A percentile compares a stretch with the other conserved stretches of the same genome.
phyloP scores from a whole-genome alignment of 2,329 filamentous ascomycete species.

The Metarhizium anisopliae region DNA sequence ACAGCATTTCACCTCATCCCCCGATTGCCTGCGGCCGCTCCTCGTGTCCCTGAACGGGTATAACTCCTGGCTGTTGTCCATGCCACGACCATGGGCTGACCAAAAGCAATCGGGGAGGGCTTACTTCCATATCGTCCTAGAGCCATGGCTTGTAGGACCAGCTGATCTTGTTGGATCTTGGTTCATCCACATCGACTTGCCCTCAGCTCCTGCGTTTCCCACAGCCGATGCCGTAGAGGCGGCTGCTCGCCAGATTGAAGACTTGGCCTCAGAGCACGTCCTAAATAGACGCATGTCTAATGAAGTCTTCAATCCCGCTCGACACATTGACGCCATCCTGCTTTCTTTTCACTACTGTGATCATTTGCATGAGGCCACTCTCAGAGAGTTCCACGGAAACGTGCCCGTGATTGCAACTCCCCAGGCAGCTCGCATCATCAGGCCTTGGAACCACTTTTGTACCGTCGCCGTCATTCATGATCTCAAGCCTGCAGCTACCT shows the following conservation, averaged over 20 bases:
- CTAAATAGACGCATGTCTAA: constrained; percentile 8
- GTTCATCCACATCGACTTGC: constrained; percentile 13
- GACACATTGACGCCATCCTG: constrained; percentile 8
- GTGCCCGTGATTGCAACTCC: constrained; percentile 8
- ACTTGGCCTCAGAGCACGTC: constrained; percentile 7
- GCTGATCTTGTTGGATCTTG: constrained; percentile 11
- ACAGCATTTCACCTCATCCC: constrained; percentile 7
- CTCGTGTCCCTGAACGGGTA: constrained; percentile 25
- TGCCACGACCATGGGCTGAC: constrained; percentile 18
- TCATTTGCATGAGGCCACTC: constrained; percentile 7
- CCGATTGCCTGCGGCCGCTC: constrained; percentile 14
- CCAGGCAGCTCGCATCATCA: constrained; percentile 7
- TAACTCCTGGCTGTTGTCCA: constrained; percentile 24
- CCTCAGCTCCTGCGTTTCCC: constrained; percentile 6
- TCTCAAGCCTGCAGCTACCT: neutral
- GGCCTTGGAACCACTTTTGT: constrained; percentile 8
- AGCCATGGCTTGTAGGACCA: constrained; percentile 24
- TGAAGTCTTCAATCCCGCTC: constrained; percentile 8
- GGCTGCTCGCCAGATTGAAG: constrained; percentile 7
- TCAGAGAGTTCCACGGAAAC: constrained; percentile 4
- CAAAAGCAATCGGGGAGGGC: constrained; percentile 10
- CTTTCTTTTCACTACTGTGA: constrained; percentile 7
- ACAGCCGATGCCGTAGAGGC: constrained; percentile 6
- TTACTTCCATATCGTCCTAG: constrained; percentile 23
- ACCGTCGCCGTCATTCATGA: constrained; percentile 4